Base-by-base conservation (phyloP, 2,329 filamentous ascomycete species). In the Magnaporthiopsis poae region DNA sequence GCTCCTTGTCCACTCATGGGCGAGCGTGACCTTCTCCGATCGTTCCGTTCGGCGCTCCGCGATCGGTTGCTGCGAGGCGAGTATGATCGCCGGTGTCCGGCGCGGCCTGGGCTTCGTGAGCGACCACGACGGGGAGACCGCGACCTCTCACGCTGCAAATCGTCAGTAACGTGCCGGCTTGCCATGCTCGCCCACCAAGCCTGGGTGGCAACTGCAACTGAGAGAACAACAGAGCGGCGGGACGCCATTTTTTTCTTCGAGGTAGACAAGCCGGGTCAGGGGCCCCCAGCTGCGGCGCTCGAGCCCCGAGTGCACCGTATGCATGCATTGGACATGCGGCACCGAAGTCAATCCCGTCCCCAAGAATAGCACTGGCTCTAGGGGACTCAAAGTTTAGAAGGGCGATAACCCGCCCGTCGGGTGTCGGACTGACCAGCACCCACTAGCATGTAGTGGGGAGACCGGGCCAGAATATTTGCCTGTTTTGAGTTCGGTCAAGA, bases 1-100 rank as follows among this genome's bases (percentile, higher is more conserved):
- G 87, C 82, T 76, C 86, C 88, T 79, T 88, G 83, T 76, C 84
- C 88, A 82, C 88, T 90, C 88, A 96, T 93, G 80, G 92, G 92
- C 79, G 90, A 95, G 77, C 91, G 90, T 78, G 89, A 92, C 78
- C 90, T 84, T 84, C 90, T 85, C 77, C 88, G 65, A 75, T 82
- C 84, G 78, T 88, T 87, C 76, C 90, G 89, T 72, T 91, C 88
- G 82, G 90, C 87, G 85, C 90, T 92, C 74, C 86, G 85, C 77
- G 90, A 93, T 77, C 90, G 88, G 67, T 77, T 75, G 80, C 88
- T 90, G 74, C 89, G 88, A 69, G 89, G 89, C 68, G 90, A 91
- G 77, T 90, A 92, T 65, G 90, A 93, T 72, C 90, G 88, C 75
- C 90, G 89, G 75, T 84, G 86, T 75, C 85, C 80, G 69, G 83